phyloP scores from a whole-genome alignment of 305 asterid species.

The Plantago lanceolata region DNA sequence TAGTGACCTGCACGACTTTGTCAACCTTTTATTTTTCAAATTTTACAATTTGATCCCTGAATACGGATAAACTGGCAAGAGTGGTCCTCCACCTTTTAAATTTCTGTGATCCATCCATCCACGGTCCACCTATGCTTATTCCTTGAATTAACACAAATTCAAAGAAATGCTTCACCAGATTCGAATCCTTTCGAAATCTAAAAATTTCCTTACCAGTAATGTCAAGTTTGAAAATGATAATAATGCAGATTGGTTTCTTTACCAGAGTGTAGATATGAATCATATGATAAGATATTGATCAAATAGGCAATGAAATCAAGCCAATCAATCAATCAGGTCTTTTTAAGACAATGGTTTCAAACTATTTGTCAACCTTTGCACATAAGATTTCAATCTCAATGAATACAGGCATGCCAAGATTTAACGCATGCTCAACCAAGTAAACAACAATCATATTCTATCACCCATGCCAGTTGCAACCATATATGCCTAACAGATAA shows the following conservation, averaged over 20 bases:
- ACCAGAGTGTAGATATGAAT: too few relatives aligned
- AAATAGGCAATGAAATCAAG: too few relatives aligned
- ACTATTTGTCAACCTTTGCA: background rate
- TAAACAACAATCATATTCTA: background rate
- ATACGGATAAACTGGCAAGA: background rate
- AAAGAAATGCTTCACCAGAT: too few relatives aligned
- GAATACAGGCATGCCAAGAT: background rate
- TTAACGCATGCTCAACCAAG: background rate
- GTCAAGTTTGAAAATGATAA: too few relatives aligned
- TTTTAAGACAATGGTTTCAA: background rate
- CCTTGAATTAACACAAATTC: too few relatives aligned
- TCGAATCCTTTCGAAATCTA: too few relatives aligned
- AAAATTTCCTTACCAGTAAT: too few relatives aligned
- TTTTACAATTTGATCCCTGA: background rate
- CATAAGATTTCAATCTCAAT: too few relatives aligned
- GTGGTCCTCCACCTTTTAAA: conserved; percentile 21
- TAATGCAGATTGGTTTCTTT: too few relatives aligned
- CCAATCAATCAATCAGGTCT: too few relatives aligned
- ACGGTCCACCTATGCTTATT: too few relatives aligned
- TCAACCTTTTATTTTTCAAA: conserved; percentile 28
- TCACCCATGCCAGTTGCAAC: background rate
- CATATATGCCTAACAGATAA: background rate
- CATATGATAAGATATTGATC: too few relatives aligned
- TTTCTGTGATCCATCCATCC: background rate
- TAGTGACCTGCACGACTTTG: conserved; percentile 29